Evolutionary conservation across 176 grass and related monocot genomes (phyloP).

Genomic region (Oropetium thomaeum): DNA sequence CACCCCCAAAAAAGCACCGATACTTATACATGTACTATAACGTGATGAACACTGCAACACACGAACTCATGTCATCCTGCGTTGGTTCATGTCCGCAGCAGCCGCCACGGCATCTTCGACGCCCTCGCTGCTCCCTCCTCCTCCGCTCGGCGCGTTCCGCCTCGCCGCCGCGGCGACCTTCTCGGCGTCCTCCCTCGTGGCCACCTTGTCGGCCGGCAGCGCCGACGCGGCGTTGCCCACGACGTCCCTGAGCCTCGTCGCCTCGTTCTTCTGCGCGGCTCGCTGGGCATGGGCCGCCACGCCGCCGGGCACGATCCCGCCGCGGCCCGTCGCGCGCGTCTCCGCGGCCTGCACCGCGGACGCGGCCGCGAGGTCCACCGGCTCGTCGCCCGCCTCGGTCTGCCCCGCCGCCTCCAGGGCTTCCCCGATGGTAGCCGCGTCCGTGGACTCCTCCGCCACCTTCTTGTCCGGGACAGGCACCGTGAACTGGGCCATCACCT

Average conservation of each 20-base stretch:
- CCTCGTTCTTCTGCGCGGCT: not conserved
- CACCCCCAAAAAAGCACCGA: no score
- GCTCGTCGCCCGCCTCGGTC: not conserved
- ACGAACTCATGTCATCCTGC: not conserved
- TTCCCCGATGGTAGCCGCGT: conserved; percentile 40
- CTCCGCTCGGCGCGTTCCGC: not conserved
- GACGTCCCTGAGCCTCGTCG: conserved; percentile 29
- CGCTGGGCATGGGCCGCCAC: conserved; percentile 31
- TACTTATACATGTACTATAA: no score
- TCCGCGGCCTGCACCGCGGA: conserved; percentile 40
- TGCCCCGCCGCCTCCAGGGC: conserved; percentile 30
- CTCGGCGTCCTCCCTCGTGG: conserved; percentile 40
- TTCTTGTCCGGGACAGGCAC: conserved; percentile 2
- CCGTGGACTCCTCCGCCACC: not conserved
- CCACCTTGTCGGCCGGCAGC: conserved; percentile 38
- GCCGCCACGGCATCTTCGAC: conserved; percentile 29
- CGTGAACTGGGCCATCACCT: conserved; percentile 51
- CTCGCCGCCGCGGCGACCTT: conserved; percentile 12
- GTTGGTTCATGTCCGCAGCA: conserved; percentile 40
- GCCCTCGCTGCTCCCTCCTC: not conserved
- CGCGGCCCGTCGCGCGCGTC: conserved; percentile 34
- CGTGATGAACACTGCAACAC: not conserved
- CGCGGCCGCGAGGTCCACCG: conserved; percentile 6
- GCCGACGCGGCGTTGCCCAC: not conserved
- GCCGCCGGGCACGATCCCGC: conserved; percentile 17